phyloP scores from a whole-genome alignment of 2,329 filamentous ascomycete genomes.

The Sordariomycetes sp. region DNA sequence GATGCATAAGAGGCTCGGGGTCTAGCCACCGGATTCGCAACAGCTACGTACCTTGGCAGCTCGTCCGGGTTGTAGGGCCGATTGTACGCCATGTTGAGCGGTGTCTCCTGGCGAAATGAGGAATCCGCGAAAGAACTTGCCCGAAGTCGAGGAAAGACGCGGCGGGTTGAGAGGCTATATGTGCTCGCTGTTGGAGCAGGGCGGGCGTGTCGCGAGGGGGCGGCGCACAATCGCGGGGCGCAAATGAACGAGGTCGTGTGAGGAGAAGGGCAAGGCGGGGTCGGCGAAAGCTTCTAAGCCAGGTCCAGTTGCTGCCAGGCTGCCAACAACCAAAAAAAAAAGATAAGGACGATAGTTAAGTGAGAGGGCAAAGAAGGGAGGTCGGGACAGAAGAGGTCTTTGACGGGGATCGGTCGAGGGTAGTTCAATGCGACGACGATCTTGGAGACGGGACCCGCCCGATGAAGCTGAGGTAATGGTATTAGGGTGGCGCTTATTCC shows the following conservation, averaged over 20 bases:
- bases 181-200: not conserved
- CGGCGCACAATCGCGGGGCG: not conserved
- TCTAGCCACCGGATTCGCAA: not conserved
- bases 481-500: not conserved
- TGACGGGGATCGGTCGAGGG: not conserved
- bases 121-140: not conserved
- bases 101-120: not conserved
- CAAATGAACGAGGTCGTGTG: not conserved
- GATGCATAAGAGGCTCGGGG: not conserved
- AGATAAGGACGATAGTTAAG: not conserved
- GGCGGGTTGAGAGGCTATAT: not conserved
- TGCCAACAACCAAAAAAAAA: too few relatives aligned
- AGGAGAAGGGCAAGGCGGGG: not conserved
- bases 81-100: slow-evolving; percentile 76
- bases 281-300: not conserved
- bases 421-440: not conserved
- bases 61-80: slow-evolving; percentile 87
- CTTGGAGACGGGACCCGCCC: not conserved
- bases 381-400: not conserved
- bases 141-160: not conserved
- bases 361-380: not conserved
- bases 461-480: not conserved
- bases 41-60: slow-evolving; percentile 65
- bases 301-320: not conserved
- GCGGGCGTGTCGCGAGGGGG: not conserved